These are phyloP conservation scores for Leishmania gerbilli DNA, from an alignment of 208 protist species.

Conservation along the genomic window DNA sequence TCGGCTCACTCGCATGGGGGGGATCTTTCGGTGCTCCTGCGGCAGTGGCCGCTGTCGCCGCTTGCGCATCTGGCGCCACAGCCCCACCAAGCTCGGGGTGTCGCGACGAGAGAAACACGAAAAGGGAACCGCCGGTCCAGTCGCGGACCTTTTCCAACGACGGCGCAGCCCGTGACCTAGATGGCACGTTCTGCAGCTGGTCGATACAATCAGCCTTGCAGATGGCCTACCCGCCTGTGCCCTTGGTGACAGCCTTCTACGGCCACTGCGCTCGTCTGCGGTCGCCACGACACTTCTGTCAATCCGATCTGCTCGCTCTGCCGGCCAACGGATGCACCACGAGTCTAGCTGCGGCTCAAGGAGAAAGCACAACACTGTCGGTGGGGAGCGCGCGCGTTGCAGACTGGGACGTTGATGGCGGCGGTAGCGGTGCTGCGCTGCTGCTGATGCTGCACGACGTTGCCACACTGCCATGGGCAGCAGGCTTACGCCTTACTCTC, in stretches of 20 bases:
- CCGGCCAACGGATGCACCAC: background rate
- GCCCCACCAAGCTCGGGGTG: background rate
- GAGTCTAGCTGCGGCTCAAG: background rate
- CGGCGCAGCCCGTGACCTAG: background rate
- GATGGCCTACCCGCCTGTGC: conserved; percentile 4
- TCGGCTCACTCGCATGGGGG: background rate
- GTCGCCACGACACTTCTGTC: background rate
- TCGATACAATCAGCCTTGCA: conserved; percentile 9
- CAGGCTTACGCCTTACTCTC: background rate
- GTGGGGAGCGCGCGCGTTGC: background rate
- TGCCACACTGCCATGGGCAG: background rate
- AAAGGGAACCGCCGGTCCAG: background rate
- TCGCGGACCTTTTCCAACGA: background rate
- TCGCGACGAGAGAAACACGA: background rate
- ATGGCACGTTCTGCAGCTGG: conserved; percentile 3
- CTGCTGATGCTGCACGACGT: background rate
- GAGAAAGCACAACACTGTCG: background rate
- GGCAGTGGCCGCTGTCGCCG: background rate
- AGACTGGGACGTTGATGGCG: background rate
- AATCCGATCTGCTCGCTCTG: background rate
- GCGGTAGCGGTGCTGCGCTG: background rate
- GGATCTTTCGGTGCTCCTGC: background rate
- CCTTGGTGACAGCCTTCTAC: background rate
- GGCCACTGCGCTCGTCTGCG: background rate
- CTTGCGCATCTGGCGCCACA: background rate